Percentiles rank a stretch among this genome's conserved stretches.
Evolutionary conservation across 1,139 yeast species (phyloP).

Genomic region (Tardiomyces blankii): DNA sequence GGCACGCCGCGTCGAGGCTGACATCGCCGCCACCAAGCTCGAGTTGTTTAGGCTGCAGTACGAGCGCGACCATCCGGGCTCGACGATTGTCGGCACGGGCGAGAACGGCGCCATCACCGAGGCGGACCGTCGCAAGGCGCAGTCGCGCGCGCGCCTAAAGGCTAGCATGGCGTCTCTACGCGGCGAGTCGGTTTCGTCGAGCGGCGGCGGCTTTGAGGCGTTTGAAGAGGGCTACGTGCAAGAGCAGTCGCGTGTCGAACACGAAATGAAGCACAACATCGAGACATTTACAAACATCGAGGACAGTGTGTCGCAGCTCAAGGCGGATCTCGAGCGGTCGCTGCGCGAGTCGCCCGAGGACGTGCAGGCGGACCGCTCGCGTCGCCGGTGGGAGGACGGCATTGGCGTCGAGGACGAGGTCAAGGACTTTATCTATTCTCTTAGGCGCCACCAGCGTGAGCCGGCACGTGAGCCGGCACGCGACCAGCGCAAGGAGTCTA

Average conservation of each 20-base stretch:
- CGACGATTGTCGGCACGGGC: slow-evolving; percentile 67
- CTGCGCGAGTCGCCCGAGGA: slow-evolving; percentile 26
- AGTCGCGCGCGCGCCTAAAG: slow-evolving; percentile 62
- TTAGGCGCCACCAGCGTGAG: not conserved
- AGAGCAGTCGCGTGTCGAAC: slow-evolving; percentile 42
- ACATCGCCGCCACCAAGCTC: slow-evolving; percentile 57
- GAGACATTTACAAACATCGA: slow-evolving; percentile 62
- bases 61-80: slow-evolving; percentile 55
- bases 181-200: slow-evolving; percentile 48
- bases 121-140: slow-evolving; percentile 65
- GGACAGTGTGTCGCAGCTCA: slow-evolving; percentile 58
- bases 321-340: slow-evolving; percentile 43
- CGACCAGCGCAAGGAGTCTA: not conserved
- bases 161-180: slow-evolving; percentile 89
- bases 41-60: slow-evolving; percentile 47
- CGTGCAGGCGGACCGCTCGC: slow-evolving; percentile 39
- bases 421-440: slow-evolving; percentile 40
- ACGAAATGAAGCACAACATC: slow-evolving; percentile 44
- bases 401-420: slow-evolving; percentile 65
- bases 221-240: slow-evolving; percentile 48
- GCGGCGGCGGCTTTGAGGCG: slow-evolving; percentile 34
- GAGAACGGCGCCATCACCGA: slow-evolving; percentile 79
- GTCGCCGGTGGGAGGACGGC: slow-evolving; percentile 78
- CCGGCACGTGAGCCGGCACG: no score
- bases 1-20: slow-evolving; percentile 52